Percentiles rank a stretch among this genome's conserved stretches.
Evolutionary conservation across 2,329 filamentous ascomycete species (phyloP).

Genomic region (Hypoxylon sp.): DNA sequence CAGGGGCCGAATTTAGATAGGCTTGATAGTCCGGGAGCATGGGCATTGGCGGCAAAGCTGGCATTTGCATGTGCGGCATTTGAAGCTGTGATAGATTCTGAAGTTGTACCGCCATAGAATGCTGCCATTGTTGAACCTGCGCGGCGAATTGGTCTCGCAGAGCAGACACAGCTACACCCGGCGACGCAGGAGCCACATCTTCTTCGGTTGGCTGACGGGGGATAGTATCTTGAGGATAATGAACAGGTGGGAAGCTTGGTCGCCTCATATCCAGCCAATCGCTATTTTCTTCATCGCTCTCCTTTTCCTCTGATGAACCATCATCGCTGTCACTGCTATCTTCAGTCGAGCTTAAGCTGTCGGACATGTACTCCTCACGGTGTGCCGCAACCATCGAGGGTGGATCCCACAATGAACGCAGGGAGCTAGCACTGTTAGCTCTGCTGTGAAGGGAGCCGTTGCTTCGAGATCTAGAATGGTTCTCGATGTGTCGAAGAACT

Average conservation of each 20-base stretch:
- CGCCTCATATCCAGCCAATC: slow-evolving; percentile 56
- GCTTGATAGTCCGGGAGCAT: slow-evolving; percentile 79
- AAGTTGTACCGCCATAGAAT: slow-evolving; percentile 74
- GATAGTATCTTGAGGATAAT: slow-evolving; percentile 43
- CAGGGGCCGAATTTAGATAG: slow-evolving; percentile 68
- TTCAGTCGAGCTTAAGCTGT: slow-evolving; percentile 57
- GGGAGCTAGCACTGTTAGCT: slow-evolving; percentile 74
- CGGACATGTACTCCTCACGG: slow-evolving; percentile 56
- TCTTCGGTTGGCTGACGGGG: slow-evolving; percentile 48
- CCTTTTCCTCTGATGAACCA: slow-evolving; percentile 54
- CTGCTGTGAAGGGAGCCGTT: slow-evolving; percentile 70
- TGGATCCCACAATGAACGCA: slow-evolving; percentile 75
- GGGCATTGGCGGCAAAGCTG: slow-evolving; percentile 68
- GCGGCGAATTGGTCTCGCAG: slow-evolving; percentile 79
- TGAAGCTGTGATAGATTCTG: slow-evolving; percentile 73
- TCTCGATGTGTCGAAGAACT: slow-evolving; percentile 71
- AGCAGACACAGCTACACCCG: slow-evolving; percentile 73
- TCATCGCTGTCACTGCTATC: slow-evolving; percentile 53
- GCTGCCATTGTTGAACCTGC: slow-evolving; percentile 82
- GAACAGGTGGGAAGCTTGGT: slow-evolving; percentile 44
- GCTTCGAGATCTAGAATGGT: slow-evolving; percentile 75
- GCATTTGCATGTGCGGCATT: slow-evolving; percentile 72
- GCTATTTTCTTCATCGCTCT: slow-evolving; percentile 57
- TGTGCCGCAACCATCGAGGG: slow-evolving; percentile 53
- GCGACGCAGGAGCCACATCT: slow-evolving; percentile 61